Percentiles rank a stretch among this genome's conserved stretches.
Conservation (phyloP, 2,329 filamentous ascomycete genomes). For the Cladosporium phlei region DNA sequence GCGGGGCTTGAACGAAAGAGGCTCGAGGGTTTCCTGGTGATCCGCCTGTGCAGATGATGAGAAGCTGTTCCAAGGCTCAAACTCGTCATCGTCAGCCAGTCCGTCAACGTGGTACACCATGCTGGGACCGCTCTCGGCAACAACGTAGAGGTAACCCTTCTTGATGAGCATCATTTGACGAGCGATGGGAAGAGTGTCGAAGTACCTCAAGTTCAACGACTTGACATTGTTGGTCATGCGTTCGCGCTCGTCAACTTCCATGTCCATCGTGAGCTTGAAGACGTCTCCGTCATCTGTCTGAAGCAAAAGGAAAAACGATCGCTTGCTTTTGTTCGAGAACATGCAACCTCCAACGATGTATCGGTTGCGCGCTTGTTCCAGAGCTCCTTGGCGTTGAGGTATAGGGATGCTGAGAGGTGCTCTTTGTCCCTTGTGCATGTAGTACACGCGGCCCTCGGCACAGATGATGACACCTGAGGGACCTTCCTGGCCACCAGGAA, state of each 20-base stretch:
- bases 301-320: conserved; percentile 90
- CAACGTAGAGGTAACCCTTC: conserved; percentile 90
- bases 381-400: conserved; percentile 77
- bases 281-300: conserved; percentile 97
- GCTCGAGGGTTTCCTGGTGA: conserved; percentile 64
- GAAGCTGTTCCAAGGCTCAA: conserved; percentile 55
- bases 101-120: conserved; percentile 97
- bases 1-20: conserved; percentile 80
- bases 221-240: conserved; percentile 76
- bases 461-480: conserved; percentile 95
- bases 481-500: conserved; percentile 87
- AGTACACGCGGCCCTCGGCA: conserved; percentile 89
- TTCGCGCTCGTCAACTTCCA: conserved; percentile 74
- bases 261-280: conserved; percentile 92
- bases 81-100: conserved; percentile 89
- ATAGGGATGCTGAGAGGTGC: conserved; percentile 85
- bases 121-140: conserved; percentile 87
- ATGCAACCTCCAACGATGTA: conserved; percentile 87
- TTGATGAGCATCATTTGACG: conserved; percentile 87
- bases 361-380: conserved; percentile 88
- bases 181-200: conserved; percentile 88
- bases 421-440: conserved; percentile 85
- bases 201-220: conserved; percentile 90
- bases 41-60: conserved; percentile 66
- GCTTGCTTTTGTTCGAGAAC: conserved; percentile 80